A percentile compares a stretch with the other conserved stretches of the same genome.
Evolutionary conservation across 2,329 filamentous ascomycete species (phyloP).

Genomic region (Pseudogymnoascus sp.): DNA sequence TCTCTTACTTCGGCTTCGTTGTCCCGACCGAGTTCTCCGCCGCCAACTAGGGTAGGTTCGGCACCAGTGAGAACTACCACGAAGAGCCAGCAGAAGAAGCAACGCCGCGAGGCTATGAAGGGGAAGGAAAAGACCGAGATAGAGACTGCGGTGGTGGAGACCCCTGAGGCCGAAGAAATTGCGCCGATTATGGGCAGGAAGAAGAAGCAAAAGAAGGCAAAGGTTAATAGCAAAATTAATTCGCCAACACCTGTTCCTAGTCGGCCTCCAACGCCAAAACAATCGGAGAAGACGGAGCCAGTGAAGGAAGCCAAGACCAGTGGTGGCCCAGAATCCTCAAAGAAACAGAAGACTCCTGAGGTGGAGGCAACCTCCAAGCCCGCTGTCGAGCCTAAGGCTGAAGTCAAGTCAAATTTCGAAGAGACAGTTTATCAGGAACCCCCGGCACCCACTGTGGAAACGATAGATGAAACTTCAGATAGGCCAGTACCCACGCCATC

Average conservation of each 20-base stretch:
- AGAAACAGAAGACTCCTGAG: constrained; percentile 13
- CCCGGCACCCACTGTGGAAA: constrained; percentile 15
- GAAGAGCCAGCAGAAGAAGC: constrained; percentile 72
- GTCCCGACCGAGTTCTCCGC: constrained; percentile 65
- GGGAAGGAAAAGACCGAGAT: constrained; percentile 51
- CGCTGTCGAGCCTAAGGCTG: constrained; percentile 15
- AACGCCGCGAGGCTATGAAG: constrained; percentile 59
- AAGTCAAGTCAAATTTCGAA: constrained; percentile 10
- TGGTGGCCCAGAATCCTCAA: not conserved
- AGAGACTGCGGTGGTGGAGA: constrained; percentile 39
- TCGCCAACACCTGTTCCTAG: constrained; percentile 22
- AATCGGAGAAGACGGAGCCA: constrained; percentile 8
- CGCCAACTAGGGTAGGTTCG: constrained; percentile 55
- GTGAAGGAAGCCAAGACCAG: constrained; percentile 3
- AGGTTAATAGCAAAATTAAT: constrained; percentile 29
- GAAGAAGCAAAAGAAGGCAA: constrained; percentile 79
- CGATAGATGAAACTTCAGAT: constrained; percentile 22
- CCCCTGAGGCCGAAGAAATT: constrained; percentile 35
- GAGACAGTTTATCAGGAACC: constrained; percentile 17
- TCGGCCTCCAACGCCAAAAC: constrained; percentile 20
- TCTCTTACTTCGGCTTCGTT: constrained; percentile 65
- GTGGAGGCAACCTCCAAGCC: constrained; percentile 13
- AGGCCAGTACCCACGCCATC: constrained; percentile 25
- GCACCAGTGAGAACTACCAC: constrained; percentile 62
- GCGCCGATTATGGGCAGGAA: constrained; percentile 72